Base-by-base conservation (phyloP, 176 grass and related monocot species). In the Oryza nivara region DNA sequence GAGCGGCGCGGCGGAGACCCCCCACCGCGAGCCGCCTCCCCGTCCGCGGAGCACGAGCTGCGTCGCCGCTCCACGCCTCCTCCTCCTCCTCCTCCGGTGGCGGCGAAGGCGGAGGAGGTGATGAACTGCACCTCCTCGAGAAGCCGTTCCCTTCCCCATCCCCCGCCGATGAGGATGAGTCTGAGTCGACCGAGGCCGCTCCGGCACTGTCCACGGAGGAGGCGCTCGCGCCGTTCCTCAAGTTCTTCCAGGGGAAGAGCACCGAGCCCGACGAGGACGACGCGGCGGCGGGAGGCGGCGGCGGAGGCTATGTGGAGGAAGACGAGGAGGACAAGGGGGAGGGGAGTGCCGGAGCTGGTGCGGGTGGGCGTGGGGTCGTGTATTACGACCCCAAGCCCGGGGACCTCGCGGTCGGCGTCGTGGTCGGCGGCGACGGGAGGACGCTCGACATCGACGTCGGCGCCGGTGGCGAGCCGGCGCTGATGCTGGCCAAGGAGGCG, bases 401-500 rank as follows among this genome's bases (percentile, higher is more conserved):
- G 36, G 92, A 97, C 78, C 77, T 95, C n/a, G 88, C 88, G 5
- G 86, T 84, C 23, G 95, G 95, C 76, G 91, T 97, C 25, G 91
- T 97, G 17, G 90, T 93, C 20, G 86, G 92, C 7, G 87, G 76
- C 74, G 82, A 93, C 68, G 72, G 85, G 79, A 82, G 90, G 71
- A 88, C 67, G 51, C 54, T 97, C 48, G 91, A 97, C 74, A 68
- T 95, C 0, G 88, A 93, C 80, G 38, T 97, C 47, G 92, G 95
- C 7, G 79, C 91, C 6, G 90, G 86, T 0, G 89, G 88, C 3
- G 78, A 90, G 23, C 81, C 84, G 4, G 92, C 84, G 20, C 84
- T 94, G 83, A 93, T 97, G 95, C 36, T 94, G 38, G 68, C 82
- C 25, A 93, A 97, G 87, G 95, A 97, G 82, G 82, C 85, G 25